Base-by-base conservation (phyloP, 2,329 filamentous ascomycete genomes). In the Coleophoma crateriformis region DNA sequence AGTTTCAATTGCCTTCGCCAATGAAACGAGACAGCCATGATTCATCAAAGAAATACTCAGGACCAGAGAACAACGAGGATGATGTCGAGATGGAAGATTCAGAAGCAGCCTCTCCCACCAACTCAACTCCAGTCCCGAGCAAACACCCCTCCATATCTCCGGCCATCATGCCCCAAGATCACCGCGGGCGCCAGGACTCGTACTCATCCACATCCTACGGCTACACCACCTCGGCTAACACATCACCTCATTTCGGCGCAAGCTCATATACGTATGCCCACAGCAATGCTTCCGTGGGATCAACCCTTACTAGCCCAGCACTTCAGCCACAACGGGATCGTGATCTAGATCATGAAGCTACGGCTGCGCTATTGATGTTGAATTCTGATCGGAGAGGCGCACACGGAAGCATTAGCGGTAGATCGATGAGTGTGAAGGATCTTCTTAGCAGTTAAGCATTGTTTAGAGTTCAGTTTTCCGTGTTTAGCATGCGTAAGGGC, bases 301-400 rank as follows among this genome's bases (percentile, higher is more conserved):
- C 77, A 45, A 71, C 77, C 1, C 63, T 82, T 51, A 82, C 83
- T 6, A 84, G 80, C 54, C 81, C 81, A 1, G 75, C 75, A 7
- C 64, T 84, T 41, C 62, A 69, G 17, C 79, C 81, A 0, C 77
- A 79, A 61, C 68, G 69, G 17, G 78, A 82, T 38, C 61, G 80
- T 4, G 82, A 87, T 54, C 85, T 61, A 33, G 62, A 80, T 60
- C 70, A 71, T 34, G 79, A 84, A 45, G 91, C 90, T 1, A 94
- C 90, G 7, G 85, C 89, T 12, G 91, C 90, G 3, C 67, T 96
- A 58, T 68, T 96, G 65, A 95, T 96, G 90, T 72, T 96, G 51
- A 95, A 91, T 57, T 82, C 77, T 48, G 90, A 94, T 64, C 79
- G 88, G 38, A 74, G 35, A 52, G 61, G 56, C 46, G 59, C 51